phyloP scores from a whole-genome alignment of 306 rosid species.

The Ziziphus jujuba region DNA sequence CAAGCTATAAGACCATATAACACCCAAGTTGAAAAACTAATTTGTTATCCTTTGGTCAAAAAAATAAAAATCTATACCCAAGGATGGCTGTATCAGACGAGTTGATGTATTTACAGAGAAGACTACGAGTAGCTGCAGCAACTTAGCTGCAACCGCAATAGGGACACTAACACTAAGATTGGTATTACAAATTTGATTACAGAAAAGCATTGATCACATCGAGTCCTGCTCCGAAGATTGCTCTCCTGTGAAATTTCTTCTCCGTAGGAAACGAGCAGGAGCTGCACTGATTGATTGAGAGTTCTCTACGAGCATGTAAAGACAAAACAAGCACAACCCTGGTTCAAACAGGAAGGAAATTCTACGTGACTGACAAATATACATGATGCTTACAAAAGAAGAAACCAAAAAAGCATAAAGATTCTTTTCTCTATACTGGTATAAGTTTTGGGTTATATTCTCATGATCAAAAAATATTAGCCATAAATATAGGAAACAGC shows the following conservation, averaged over 20 bases:
- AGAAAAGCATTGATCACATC: constrained; percentile 30
- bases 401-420: too few relatives aligned
- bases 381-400: background rate
- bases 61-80: too few relatives aligned
- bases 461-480: too few relatives aligned
- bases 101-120: background rate
- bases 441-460: too few relatives aligned
- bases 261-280: constrained; percentile 48
- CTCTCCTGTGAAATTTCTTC: constrained; percentile 43
- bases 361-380: constrained; percentile 9
- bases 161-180: background rate
- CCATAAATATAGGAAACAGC: too few relatives aligned
- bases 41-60: too few relatives aligned
- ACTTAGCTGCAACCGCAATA: background rate
- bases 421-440: too few relatives aligned
- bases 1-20: too few relatives aligned
- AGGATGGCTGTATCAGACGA: background rate
- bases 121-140: background rate
- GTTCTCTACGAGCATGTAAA: constrained; percentile 66
- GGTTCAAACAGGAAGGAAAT: constrained; percentile 16
- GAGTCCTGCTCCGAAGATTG: constrained; percentile 42
- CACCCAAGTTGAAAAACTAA: too few relatives aligned
- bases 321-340: constrained; percentile 89
- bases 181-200: constrained; percentile 8
- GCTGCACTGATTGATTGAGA: constrained; percentile 47